Percentiles rank a stretch among this genome's conserved stretches.
Evolutionary conservation across 768 basidiomycete species (phyloP).

Genomic region (Tylopilus vinaceipallidus): DNA sequence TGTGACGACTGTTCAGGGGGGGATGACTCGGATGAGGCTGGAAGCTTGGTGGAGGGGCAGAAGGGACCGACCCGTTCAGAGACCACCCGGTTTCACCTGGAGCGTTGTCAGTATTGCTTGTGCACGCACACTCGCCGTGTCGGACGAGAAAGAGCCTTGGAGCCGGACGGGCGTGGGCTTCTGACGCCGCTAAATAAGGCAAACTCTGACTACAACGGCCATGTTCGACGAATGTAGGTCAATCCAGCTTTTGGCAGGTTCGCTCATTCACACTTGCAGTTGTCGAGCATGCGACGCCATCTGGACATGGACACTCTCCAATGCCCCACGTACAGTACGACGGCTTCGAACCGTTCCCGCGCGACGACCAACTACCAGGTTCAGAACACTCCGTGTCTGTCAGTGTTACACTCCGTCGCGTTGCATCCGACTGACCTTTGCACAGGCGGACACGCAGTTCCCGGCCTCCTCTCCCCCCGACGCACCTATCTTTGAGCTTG

Average conservation of each 20-base stretch:
- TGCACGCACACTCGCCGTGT: constrained; percentile 51
- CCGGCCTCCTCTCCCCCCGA: constrained; percentile 34
- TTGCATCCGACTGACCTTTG: constrained; percentile 8
- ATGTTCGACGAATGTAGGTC: constrained; percentile 72
- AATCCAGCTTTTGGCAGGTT: neutral
- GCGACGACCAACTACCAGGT: constrained; percentile 47
- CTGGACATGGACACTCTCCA: constrained; percentile 37
- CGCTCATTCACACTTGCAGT: constrained; percentile 44
- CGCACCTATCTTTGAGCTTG: constrained; percentile 78
- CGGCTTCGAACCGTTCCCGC: constrained; percentile 80
- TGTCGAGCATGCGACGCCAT: constrained; percentile 77
- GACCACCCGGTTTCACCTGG: constrained; percentile 95
- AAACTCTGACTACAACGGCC: constrained; percentile 15
- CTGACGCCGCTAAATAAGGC: constrained; percentile 1
- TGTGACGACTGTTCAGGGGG: constrained; percentile 66
- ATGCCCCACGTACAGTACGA: constrained; percentile 73
- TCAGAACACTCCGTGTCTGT: constrained; percentile 34
- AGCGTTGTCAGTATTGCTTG: neutral
- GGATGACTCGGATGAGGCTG: no score
- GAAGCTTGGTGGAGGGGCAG: no score
- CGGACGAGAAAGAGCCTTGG: constrained; percentile 79
- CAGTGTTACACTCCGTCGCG: neutral
- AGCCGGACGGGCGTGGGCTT: constrained; percentile 41
- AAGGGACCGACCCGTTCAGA: constrained; percentile 61
- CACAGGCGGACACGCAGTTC: constrained; percentile 31